These are phyloP conservation scores for Ganoderma lingzhi DNA, from an alignment of 1,284 basidiomycete genomes.

Conservation along the genomic window DNA sequence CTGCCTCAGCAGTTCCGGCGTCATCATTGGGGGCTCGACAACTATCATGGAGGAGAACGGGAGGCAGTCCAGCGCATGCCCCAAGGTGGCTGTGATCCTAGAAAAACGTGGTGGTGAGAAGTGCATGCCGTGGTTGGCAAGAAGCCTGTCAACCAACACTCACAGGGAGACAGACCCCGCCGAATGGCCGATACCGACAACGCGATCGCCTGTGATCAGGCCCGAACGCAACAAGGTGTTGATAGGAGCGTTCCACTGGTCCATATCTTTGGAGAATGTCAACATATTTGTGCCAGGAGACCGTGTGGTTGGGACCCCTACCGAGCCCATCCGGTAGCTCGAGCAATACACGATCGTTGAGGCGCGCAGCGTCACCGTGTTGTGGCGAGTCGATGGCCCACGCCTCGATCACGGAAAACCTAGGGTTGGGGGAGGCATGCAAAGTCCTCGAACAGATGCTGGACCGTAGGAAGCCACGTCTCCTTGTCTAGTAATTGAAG, in stretches of 20 bases:
- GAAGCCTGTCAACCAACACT: background rate
- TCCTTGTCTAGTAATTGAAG: background rate
- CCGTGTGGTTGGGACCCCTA: background rate
- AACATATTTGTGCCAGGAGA: background rate
- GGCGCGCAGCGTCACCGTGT: slow-evolving; percentile 16
- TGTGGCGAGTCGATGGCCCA: slow-evolving; percentile 22
- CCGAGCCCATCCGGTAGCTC: slow-evolving; percentile 7
- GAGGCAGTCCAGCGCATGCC: background rate
- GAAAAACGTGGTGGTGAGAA: background rate
- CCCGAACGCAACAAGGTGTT: slow-evolving; percentile 16
- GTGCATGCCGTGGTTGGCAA: background rate
- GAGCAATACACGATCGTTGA: slow-evolving; percentile 8
- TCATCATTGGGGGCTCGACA: slow-evolving; percentile 1
- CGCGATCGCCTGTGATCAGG: slow-evolving; percentile 5
- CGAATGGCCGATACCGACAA: slow-evolving; percentile 25
- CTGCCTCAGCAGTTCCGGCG: background rate
- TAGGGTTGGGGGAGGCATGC: background rate
- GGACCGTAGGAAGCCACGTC: background rate
- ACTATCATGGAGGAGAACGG: slow-evolving; percentile 3
- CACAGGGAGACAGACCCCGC: slow-evolving; percentile 13
- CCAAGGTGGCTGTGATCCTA: background rate
- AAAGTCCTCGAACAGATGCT: slow-evolving; percentile 1
- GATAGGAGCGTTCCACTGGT: slow-evolving; percentile 2
- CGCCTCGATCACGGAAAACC: slow-evolving; percentile 16
- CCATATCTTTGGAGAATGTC: background rate